These are phyloP conservation scores for Aurifilum marmelostoma DNA, from an alignment of 2,329 filamentous ascomycete species.

Conservation along the genomic window DNA sequence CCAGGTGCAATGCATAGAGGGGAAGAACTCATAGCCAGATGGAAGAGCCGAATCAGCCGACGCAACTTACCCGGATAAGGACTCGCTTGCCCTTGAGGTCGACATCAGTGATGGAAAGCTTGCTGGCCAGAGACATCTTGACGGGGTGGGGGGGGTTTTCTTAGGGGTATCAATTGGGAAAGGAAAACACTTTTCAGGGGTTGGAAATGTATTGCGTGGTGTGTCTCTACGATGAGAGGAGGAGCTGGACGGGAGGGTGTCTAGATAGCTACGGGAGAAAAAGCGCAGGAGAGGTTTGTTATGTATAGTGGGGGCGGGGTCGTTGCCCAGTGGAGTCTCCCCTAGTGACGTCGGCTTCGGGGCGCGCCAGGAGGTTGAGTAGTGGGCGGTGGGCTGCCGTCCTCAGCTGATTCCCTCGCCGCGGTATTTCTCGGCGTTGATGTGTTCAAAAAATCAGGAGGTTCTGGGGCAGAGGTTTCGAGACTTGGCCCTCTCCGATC, in stretches of 20 bases:
- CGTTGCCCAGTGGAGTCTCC: slow-evolving; percentile 21
- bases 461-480: slow-evolving; percentile 17
- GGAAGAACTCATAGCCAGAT: not conserved
- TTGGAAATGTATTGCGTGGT: slow-evolving; percentile 20
- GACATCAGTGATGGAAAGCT: slow-evolving; percentile 94
- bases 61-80: slow-evolving; percentile 81
- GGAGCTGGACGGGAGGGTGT: not conserved
- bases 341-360: slow-evolving; percentile 23
- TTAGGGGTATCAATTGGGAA: slow-evolving; percentile 30
- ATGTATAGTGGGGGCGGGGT: slow-evolving; percentile 27
- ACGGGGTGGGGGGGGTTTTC: slow-evolving; percentile 32
- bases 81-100: slow-evolving; percentile 98
- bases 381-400: slow-evolving; percentile 13
- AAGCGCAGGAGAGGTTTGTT: slow-evolving; percentile 4
- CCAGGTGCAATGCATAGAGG: not conserved
- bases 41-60: not conserved
- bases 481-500: slow-evolving; percentile 14
- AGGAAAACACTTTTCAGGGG: slow-evolving; percentile 20
- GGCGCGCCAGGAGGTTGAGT: not conserved
- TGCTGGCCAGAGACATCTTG: slow-evolving; percentile 96
- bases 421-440: slow-evolving; percentile 30
- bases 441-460: slow-evolving; percentile 22
- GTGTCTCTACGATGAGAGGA: slow-evolving; percentile 30
- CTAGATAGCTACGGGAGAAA: slow-evolving; percentile 16
- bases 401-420: slow-evolving; percentile 25